These are phyloP conservation scores for Cryptococcus deneoformans DNA, from an alignment of 1,284 basidiomycete genomes.

Conservation along the genomic window DNA sequence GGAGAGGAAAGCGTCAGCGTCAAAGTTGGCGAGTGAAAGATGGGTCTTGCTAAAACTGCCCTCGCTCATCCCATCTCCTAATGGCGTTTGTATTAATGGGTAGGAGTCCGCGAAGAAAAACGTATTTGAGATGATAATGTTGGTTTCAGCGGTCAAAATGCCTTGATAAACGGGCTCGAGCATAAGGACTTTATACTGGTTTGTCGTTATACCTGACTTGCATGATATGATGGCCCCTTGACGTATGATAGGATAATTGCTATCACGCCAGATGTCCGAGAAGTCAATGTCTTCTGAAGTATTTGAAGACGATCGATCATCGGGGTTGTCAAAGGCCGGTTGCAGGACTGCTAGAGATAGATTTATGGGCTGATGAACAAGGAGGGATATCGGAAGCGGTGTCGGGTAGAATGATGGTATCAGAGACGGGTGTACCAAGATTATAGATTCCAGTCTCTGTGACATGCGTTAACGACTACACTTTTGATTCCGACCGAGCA, in stretches of 20 bases:
- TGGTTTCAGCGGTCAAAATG: slow-evolving; percentile 55
- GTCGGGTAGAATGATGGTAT: slow-evolving; percentile 30
- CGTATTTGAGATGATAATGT: slow-evolving; percentile 56
- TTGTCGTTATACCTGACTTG: not conserved
- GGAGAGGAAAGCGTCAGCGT: slow-evolving; percentile 39
- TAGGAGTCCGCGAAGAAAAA: slow-evolving; percentile 19
- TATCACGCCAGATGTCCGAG: slow-evolving; percentile 1
- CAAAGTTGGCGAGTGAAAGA: slow-evolving; percentile 33
- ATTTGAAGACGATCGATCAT: not conserved
- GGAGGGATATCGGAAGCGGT: slow-evolving; percentile 21
- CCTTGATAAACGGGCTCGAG: slow-evolving; percentile 72
- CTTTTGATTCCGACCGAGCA: not conserved
- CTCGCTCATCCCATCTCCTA: slow-evolving; percentile 12
- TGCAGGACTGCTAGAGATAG: slow-evolving; percentile 43
- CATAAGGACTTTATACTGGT: slow-evolving; percentile 45
- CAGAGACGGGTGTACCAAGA: slow-evolving; percentile 31
- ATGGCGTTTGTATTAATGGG: slow-evolving; percentile 11
- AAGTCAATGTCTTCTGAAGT: slow-evolving; percentile 14
- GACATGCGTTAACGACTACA: not conserved
- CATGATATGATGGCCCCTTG: slow-evolving; percentile 15
- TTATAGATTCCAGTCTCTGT: not conserved
- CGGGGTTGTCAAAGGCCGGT: slow-evolving; percentile 15
- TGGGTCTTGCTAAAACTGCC: slow-evolving; percentile 29
- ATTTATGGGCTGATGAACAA: slow-evolving; percentile 30
- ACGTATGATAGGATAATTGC: slow-evolving; percentile 19